These are phyloP conservation scores for Termitomyces sp. DNA, from an alignment of 768 basidiomycete species.

Conservation along the genomic window DNA sequence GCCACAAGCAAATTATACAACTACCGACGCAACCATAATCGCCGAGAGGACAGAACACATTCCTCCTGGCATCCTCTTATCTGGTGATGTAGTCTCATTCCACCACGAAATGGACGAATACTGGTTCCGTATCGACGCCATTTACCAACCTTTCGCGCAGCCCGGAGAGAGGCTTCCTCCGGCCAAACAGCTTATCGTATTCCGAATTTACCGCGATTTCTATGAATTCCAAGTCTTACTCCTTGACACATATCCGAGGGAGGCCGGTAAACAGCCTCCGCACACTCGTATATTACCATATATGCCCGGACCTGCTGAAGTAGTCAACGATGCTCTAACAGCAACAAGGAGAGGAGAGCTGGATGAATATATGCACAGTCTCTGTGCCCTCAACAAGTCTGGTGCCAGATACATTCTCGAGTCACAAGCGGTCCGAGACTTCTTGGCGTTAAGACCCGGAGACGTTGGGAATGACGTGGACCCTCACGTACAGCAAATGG, in stretches of 20 bases:
- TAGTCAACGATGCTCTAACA: slow-evolving; percentile 83
- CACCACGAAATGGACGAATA: slow-evolving; percentile 95
- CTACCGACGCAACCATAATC: slow-evolving; percentile 27
- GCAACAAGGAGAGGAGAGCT: slow-evolving; percentile 78
- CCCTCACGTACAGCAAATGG: slow-evolving; percentile 56
- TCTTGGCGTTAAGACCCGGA: slow-evolving; percentile 82
- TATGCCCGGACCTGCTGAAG: slow-evolving; percentile 92
- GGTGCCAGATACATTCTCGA: slow-evolving; percentile 81
- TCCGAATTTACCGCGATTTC: slow-evolving; percentile 96
- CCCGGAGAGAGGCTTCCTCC: slow-evolving; percentile 58
- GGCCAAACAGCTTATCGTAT: slow-evolving; percentile 80
- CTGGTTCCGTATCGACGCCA: slow-evolving; percentile 93
- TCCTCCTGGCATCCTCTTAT: slow-evolving; percentile 80
- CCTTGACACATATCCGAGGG: slow-evolving; percentile 82
- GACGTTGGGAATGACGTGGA: slow-evolving; percentile 73
- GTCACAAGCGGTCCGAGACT: slow-evolving; percentile 74
- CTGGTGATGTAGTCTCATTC: slow-evolving; percentile 92
- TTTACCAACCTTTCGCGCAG: slow-evolving; percentile 79
- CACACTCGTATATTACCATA: slow-evolving; percentile 82
- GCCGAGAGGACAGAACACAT: slow-evolving; percentile 46
- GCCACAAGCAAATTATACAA: slow-evolving; percentile 18
- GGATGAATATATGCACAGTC: slow-evolving; percentile 80
- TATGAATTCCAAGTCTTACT: slow-evolving; percentile 94
- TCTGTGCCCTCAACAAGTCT: slow-evolving; percentile 66
- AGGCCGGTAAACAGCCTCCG: slow-evolving; percentile 77